Base-by-base conservation (phyloP, 1,284 basidiomycete genomes). In the Pyrrhoderma lamaoense region DNA sequence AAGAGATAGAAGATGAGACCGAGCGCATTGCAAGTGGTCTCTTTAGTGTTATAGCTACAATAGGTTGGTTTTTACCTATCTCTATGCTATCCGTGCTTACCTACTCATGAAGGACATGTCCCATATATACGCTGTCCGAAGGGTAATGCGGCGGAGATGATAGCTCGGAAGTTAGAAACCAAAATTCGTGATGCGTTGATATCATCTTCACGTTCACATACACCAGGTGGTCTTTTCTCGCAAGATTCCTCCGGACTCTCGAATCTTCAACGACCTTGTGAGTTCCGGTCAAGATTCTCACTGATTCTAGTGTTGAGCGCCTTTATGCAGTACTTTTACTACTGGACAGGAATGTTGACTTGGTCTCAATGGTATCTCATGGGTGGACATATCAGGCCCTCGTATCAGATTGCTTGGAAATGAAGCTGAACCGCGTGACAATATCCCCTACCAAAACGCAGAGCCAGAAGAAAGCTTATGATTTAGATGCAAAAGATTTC, bases 311-410 rank as follows among this genome's bases (percentile, higher is more conserved):
- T 16, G 53, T 25, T 52, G 14, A n/a, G 54, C 52, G 40, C 38
- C 48, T n/a, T 49, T 13, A 36, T 45, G 0, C 61, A 93, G 91
- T 99, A 37, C 75, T 99, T 5, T 82, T 98, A 45, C 83, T 99
- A 43, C 73, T 99, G 50, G 96, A 99, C 64, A 80, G 96, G 27
- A 99, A 98, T 61, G 76, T 99, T 46, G 96, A 99, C 64, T 75
- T 99, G 13, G 88, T 95, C 1, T 90, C 96, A 3, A 93, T 96
- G 78, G 69, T 99, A 13, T 89, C 91, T 1, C 96, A 99, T 65
- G 94, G 93, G 1, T 99, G 96, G 96, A 99, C 96, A 25, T 99
- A 99, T 63, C 96, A 99, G 69, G 93, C 96, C 0, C 81, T 99
- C 18, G 91, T 98, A 0, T 95, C 95, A 45, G 96, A 99, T 64